Evolutionary conservation across 805 yeast species (phyloP).

Genomic region (Kluyveromyces dobzhanskii): DNA sequence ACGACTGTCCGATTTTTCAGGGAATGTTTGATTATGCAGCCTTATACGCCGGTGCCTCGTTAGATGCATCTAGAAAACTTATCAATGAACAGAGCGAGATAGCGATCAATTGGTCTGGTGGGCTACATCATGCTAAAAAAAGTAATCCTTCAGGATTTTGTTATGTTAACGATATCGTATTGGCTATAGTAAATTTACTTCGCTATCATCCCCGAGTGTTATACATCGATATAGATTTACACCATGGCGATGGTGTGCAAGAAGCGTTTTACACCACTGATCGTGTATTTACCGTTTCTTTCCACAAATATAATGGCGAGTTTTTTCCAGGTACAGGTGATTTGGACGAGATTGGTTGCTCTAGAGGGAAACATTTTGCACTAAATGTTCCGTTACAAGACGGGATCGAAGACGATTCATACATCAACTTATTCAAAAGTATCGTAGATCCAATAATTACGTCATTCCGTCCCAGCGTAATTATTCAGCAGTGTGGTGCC

Average conservation of each 20-base stretch:
- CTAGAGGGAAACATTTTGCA: constrained; percentile 80
- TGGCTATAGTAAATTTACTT: constrained; percentile 75
- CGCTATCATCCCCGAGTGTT: constrained; percentile 88
- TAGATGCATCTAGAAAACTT: constrained; percentile 84
- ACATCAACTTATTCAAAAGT: constrained; percentile 66
- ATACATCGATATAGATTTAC: constrained; percentile 90
- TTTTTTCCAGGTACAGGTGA: constrained; percentile 98
- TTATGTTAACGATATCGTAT: constrained; percentile 87
- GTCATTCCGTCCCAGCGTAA: constrained; percentile 87
- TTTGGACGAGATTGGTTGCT: constrained; percentile 80
- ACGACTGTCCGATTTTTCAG: constrained; percentile 91
- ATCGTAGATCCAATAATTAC: constrained; percentile 85
- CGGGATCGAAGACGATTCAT: constrained; percentile 91
- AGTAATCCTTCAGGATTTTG: constrained; percentile 93
- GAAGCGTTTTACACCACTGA: constrained; percentile 94
- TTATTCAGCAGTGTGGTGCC: constrained; percentile 96
- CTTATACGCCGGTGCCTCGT: constrained; percentile 85
- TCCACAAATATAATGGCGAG: constrained; percentile 88
- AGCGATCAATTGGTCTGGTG: constrained; percentile 95
- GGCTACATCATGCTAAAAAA: constrained; percentile 93
- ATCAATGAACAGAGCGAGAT: constrained; percentile 84
- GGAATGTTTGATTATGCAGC: constrained; percentile 89
- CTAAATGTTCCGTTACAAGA: constrained; percentile 89
- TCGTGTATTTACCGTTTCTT: constrained; percentile 92
- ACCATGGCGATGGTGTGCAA: constrained; percentile 97